Base-by-base conservation (phyloP, 2,329 filamentous ascomycete genomes). In the Apiospora koreana region DNA sequence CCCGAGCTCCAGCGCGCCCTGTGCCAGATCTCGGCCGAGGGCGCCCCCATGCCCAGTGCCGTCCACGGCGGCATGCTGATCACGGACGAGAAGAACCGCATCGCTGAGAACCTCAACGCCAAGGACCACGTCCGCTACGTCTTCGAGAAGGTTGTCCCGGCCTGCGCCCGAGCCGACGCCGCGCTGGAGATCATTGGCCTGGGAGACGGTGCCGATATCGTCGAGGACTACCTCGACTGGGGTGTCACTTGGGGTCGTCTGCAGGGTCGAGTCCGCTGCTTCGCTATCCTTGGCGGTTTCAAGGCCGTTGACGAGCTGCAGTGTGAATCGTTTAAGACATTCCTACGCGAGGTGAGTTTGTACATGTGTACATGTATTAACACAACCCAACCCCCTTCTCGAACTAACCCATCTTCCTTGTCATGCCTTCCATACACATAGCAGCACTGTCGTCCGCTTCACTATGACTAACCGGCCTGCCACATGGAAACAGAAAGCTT, bases 111-210 rank as follows among this genome's bases (percentile, higher is more conserved):
- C 73, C 81, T 83, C 12, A 85, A 78, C 35, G 80, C 87, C 21
- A 77, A 80, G 41, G 84, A 89, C 68, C 95, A 98, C 77, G 83
- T 95, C 35, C 77, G 81, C 41, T 90, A 87, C 65, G 83, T 96
- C 1, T 92, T 97, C 72, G 83, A 91, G 35, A 77, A 87, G 5
- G 84, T 95, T 0, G 76, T 96, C 5, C 81, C 81, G 0, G 79
- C 82, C 10, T 72, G 90, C 7, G 81, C 88, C 0, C 76, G 81
- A 0, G 69, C 81, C 0, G 79, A 85, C 1, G 88, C 89, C 0
- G 86, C 85, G 62, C 77, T 97, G 25, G 90, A 94, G 76, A 78
- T 97, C 42, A 84, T 97, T 65, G 93, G 88, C 1, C 82, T 96
- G 21, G 90, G 92, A 1, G 89, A 92, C 69, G 90, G 90, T 3